Conservation (phyloP, 495 filamentous ascomycete genomes). For the Neurospora pannonica region DNA sequence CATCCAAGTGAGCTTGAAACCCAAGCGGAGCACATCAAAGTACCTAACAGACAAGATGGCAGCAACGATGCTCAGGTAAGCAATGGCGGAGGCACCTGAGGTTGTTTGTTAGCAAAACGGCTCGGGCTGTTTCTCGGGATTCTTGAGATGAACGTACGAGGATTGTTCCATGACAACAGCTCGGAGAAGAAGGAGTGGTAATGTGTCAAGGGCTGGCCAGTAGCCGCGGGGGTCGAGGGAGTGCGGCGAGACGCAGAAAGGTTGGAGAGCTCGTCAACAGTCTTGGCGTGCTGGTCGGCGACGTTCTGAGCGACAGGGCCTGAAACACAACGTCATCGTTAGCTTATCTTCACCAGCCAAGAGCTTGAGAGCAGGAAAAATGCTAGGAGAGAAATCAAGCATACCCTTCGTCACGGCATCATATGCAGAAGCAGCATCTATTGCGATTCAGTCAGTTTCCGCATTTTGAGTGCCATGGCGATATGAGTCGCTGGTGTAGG, state of each 20-base stretch:
- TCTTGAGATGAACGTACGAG: slow-evolving; percentile 23
- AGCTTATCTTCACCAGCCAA: slow-evolving; percentile 8
- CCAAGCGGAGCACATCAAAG: slow-evolving; percentile 76
- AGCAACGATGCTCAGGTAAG: slow-evolving; percentile 61
- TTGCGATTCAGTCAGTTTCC: slow-evolving; percentile 11
- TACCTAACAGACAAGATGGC: slow-evolving; percentile 88
- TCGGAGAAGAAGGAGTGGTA: slow-evolving; percentile 96
- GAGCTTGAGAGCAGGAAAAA: neutral
- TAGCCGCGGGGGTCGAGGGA: slow-evolving; percentile 59
- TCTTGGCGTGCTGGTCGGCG: slow-evolving; percentile 63
- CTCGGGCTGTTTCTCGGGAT: slow-evolving; percentile 24
- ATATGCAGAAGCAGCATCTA: slow-evolving; percentile 35
- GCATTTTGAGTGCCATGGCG: neutral
- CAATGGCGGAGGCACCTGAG: slow-evolving; percentile 73
- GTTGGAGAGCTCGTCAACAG: slow-evolving; percentile 62
- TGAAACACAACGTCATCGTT: slow-evolving; percentile 22
- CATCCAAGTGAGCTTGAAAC: slow-evolving; percentile 75
- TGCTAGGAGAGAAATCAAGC: neutral
- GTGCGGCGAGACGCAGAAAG: slow-evolving; percentile 61
- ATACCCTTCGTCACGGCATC: slow-evolving; percentile 9
- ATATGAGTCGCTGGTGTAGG: neutral
- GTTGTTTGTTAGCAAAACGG: slow-evolving; percentile 30
- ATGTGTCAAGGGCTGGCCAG: slow-evolving; percentile 82
- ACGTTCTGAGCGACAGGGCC: slow-evolving; percentile 71
- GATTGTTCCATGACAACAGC: slow-evolving; percentile 60